Conservation (phyloP, 345 rosid genomes). For the Barbarea vulgaris region DNA sequence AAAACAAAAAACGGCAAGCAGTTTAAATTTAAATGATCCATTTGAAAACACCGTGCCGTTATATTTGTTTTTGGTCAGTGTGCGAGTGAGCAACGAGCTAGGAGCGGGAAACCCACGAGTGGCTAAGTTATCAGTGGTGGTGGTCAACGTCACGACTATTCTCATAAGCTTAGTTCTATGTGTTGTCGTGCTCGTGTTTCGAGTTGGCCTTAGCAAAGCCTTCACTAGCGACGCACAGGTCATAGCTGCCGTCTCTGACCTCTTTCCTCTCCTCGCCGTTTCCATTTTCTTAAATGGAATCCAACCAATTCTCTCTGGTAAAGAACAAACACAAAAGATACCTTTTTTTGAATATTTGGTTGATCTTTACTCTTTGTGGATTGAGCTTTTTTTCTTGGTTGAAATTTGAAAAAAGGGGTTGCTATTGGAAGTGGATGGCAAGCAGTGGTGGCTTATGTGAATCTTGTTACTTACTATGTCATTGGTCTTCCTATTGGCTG, state of each 20-base stretch:
- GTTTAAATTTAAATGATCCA: not conserved
- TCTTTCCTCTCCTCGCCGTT: constrained; percentile 81
- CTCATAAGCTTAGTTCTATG: constrained; percentile 62
- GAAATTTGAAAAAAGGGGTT: constrained; percentile 54
- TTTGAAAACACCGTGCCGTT: not conserved
- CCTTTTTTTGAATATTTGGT: not conserved
- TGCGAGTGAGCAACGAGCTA: constrained; percentile 87
- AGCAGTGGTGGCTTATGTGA: constrained; percentile 87
- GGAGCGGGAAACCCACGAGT: constrained; percentile 83
- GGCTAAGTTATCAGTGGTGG: constrained; percentile 72
- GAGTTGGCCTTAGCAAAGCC: constrained; percentile 63
- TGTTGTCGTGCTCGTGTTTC: constrained; percentile 51
- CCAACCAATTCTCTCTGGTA: constrained; percentile 96
- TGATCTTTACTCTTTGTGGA: not conserved
- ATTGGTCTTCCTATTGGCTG: constrained; percentile 96
- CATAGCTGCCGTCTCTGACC: constrained; percentile 60
- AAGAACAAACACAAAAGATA: not conserved
- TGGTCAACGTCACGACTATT: constrained; percentile 67
- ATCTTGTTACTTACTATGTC: constrained; percentile 69
- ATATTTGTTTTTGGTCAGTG: constrained; percentile 44
- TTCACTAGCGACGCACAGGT: constrained; percentile 70
- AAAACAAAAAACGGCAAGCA: not conserved
- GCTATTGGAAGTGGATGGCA: constrained; percentile 99
- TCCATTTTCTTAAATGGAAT: constrained; percentile 87
- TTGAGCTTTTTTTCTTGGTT: not conserved